Conservation (phyloP, 2,329 filamentous ascomycete genomes). For the Plenodomus lindquistii region DNA sequence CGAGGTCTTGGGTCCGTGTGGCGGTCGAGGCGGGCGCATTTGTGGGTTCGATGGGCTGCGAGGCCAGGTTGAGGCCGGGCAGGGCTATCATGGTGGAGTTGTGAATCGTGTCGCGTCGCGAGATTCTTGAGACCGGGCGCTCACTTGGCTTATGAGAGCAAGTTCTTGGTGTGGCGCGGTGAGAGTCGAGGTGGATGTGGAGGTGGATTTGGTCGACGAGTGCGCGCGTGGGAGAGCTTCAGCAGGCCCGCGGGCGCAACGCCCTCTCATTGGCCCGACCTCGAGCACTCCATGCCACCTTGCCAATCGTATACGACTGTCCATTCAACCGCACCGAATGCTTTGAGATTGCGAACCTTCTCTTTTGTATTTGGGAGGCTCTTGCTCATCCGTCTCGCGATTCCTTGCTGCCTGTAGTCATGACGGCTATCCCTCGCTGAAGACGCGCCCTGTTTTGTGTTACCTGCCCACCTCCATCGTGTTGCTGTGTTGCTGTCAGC, state of each 20-base stretch:
- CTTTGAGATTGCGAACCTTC: background rate
- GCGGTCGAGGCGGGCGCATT: conserved; percentile 23
- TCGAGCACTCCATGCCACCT: background rate
- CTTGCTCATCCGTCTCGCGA: background rate
- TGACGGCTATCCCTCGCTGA: conserved; percentile 24
- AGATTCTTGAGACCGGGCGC: too few relatives aligned
- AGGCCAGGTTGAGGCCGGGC: conserved; percentile 51
- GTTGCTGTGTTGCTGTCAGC: too few relatives aligned
- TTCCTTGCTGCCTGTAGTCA: conserved; percentile 3
- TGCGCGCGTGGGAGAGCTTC: conserved; percentile 8
- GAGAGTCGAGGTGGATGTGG: background rate
- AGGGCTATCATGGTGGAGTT: conserved; percentile 33
- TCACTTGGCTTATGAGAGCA: background rate
- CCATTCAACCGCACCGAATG: background rate
- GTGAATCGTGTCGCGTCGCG: too few relatives aligned
- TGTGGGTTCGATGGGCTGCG: conserved; percentile 33
- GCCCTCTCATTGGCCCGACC: background rate
- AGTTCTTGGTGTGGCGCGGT: background rate
- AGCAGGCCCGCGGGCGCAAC: background rate
- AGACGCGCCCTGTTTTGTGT: background rate
- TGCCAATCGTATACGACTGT: background rate
- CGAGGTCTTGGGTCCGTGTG: conserved; percentile 47
- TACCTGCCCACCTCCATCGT: background rate
- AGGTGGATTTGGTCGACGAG: too few relatives aligned
- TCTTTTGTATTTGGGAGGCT: background rate